Percentiles rank a stretch among this genome's conserved stretches.
These are phyloP conservation scores for Podila epicladia DNA, from an alignment of 192 early-diverging fungal species.

Conservation along the genomic window DNA sequence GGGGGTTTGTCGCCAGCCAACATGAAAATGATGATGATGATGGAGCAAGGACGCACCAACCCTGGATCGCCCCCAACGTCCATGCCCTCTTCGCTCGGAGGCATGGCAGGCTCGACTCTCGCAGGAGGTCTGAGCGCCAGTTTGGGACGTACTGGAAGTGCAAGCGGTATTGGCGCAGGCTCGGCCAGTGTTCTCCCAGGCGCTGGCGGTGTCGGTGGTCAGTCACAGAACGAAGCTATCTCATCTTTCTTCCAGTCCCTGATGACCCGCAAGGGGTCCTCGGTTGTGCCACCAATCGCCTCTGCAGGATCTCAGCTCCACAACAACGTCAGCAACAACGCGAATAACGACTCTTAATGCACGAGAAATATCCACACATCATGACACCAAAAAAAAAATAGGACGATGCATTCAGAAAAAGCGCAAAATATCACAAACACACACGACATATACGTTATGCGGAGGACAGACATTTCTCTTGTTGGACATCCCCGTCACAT, in stretches of 20 bases:
- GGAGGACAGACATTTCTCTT: too few relatives aligned
- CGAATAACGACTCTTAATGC: too few relatives aligned
- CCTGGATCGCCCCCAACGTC: background rate
- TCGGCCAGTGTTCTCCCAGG: constrained; percentile 2
- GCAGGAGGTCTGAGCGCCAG: background rate
- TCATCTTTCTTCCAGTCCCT: constrained; percentile 93
- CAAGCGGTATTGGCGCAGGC: constrained; percentile 8
- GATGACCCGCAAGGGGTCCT: constrained; percentile 67
- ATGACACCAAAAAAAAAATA: too few relatives aligned
- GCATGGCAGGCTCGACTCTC: constrained; percentile 10
- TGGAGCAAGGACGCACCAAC: constrained; percentile 12
- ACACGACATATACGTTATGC: too few relatives aligned
- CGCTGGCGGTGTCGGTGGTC: constrained; percentile 24
- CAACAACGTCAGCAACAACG: too few relatives aligned
- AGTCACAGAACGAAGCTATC: constrained; percentile 79
- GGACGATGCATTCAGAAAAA: too few relatives aligned
- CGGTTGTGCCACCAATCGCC: constrained; percentile 1
- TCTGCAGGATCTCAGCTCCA: background rate
- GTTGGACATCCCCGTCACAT: too few relatives aligned
- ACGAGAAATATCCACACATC: too few relatives aligned
- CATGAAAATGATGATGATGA: constrained; percentile 30
- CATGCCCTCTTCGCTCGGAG: constrained; percentile 1
- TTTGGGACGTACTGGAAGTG: background rate
- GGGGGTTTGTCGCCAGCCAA: background rate
- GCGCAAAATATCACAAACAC: too few relatives aligned